Evolutionary conservation across 2,329 filamentous ascomycete genomes (phyloP), one percentile per base, ranked within the genome.

Genomic region (Teratosphaeria nubilosa): DNA sequence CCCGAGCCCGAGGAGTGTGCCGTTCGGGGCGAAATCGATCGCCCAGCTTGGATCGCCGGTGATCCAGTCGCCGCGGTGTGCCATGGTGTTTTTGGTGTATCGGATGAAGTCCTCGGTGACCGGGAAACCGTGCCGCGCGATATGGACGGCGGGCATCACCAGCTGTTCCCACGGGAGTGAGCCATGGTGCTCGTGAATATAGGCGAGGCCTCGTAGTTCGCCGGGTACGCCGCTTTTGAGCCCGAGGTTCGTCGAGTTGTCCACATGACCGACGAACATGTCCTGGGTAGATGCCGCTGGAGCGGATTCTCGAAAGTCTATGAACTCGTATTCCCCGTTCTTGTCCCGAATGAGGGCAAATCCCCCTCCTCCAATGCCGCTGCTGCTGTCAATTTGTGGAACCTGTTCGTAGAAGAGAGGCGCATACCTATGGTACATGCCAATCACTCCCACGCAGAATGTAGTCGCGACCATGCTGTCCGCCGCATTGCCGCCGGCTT

Each of bases 271-370:
- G 14, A 55, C 79, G 72, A 87, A 97, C 92, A 97, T 97, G 67
- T 95, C 83, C 72, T 91, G 79, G 63, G 80, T 85, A 0, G 91
- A 88, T 0, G 89, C 88, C 0, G 86, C 87, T 0, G 92, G 92
- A 0, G 92, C 92, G 0, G 87, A 84, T 72, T 97, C 92, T 53
- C 92, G 81, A 69, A 95, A 97, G 73, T 97, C 92, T 64, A 97
- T 85, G 59, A 86, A 86, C 69, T 95, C 90, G 69, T 91, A 95
- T 20, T 78, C 77, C n/a, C 90, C 90, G 59, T 89, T 78, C 16
- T 82, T 80, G 53, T 89, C 45, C 11, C 58, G 85, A 5, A 96
- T 82, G 5, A 96, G 78, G 80, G 91, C 88, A 74, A 97, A 97
- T 1, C 92, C 92, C 48, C 92, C 92, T 6, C 92, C 92, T 22